Base-by-base conservation (phyloP, 2,329 filamentous ascomycete genomes). In the Knufia petricola region DNA sequence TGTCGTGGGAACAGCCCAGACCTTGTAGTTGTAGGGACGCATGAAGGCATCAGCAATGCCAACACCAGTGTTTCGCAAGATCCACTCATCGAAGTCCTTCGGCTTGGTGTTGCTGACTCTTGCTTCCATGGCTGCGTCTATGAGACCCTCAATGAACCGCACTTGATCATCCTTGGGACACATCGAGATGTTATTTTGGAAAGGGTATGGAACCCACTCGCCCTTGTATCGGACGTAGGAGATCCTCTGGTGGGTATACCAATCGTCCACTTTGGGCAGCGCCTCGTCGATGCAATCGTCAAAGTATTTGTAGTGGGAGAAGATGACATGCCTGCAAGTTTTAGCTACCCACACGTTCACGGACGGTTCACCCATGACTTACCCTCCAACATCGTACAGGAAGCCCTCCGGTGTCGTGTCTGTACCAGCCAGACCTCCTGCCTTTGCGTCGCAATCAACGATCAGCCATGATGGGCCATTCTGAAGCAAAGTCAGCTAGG, bases 221-320 rank as follows among this genome's bases (percentile, higher is more conserved):
- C 78, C 77, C 81, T 94, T 90, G 84, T 88, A 95, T 66, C 92
- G 89, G 60, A 98, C 90, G 69, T 98, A 98, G 55, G 92, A 98
- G 72, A 98, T 92, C 66, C 92, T 89, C 77, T 98, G 85, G 76
- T 98, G 92, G 58, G 82, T 87, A 73, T 85, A 96, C 92, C 92
- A 98, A 74, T 98, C 92, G 52, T 87, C 84, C 51, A 88, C 81
- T 64, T 87, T 87, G 62, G 92, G 92, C 36, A 98, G 82, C 46
- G 92, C 92, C 77, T 98, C 92, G 68, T 96, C 80, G 66, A 98
- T 84, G 75, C 87, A 94, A 76, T 98, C 92, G 73, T 98, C 92
- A 69, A 98, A 98, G 81, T 98, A 98, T 76, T 95, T 95, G 84
- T 98, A 98, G 80, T 95, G 89, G 61, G 89, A 95, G 79, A 95